A percentile compares a stretch with the other conserved stretches of the same genome.
These are phyloP conservation scores for Mycena olivaceomarginata DNA, from an alignment of 768 basidiomycete species.

Conservation along the genomic window DNA sequence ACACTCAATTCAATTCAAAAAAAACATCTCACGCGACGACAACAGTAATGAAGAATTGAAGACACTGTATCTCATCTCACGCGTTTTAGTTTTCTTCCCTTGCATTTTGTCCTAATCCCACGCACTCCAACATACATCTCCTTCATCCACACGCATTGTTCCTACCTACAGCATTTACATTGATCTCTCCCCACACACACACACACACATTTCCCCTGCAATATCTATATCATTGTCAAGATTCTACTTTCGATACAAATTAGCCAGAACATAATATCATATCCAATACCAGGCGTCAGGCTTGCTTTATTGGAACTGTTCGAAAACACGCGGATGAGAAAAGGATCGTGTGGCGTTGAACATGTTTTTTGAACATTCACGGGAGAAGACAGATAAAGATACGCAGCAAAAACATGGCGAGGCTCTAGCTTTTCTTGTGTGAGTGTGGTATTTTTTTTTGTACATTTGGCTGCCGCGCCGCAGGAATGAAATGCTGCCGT, in stretches of 20 bases:
- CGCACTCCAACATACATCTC: background rate
- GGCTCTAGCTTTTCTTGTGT: background rate
- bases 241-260: constrained; percentile 9
- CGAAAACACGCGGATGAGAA: constrained; percentile 1
- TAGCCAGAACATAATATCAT: constrained; percentile 5
- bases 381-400: constrained; percentile 36
- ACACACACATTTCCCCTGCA: constrained; percentile 25
- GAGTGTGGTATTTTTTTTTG: constrained; percentile 15
- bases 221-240: constrained; percentile 21
- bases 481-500: constrained; percentile 15
- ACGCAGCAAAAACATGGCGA: constrained; percentile 11
- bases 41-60: background rate
- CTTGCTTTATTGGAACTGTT: constrained; percentile 18
- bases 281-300: constrained; percentile 25
- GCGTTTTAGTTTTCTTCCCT: background rate
- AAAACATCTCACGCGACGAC: constrained; percentile 29
- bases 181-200: constrained; percentile 1
- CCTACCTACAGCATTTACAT: constrained; percentile 26
- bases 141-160: constrained; percentile 18
- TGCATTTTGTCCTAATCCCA: constrained; percentile 16
- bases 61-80: constrained; percentile 10
- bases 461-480: constrained; percentile 21
- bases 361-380: constrained; percentile 17
- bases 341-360: background rate
- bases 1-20: constrained; percentile 8